Base-by-base conservation (phyloP, 177 flowering plant genomes). In the Vitis hybrid region DNA sequence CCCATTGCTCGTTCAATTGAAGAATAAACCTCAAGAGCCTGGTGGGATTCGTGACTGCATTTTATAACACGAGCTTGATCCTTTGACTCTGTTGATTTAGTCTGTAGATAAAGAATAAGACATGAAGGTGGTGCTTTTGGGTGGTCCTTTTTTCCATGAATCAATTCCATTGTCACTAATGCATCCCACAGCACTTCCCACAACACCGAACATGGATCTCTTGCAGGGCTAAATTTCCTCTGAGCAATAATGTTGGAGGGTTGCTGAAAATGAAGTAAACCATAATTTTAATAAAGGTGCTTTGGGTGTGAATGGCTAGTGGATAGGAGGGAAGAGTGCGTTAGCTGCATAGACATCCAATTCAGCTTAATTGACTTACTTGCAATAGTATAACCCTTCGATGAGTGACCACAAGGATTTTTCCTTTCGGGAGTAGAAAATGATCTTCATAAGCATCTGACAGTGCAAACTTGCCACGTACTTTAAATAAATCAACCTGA, bases 401-500 rank as follows among this genome's bases (percentile, higher is more conserved):
- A 77, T 96, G 99, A 56, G 99, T 96, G 68, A 96, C 83, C 59
- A 87, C 60, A 51, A 91, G 75, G 26, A 92, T 82, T 78, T 86
- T 90, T 62, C 94, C 97, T 72, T 93, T 90, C 5, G 91, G 97
- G 53, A 96, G 98, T 65, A 85, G 55, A 73, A 93, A 96, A 67
- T 96, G 99, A 73, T 89, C 88, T 86, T 93, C 98, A 78, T 93
- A 96, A 19, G 99, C 95, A 87, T 96, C 99, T 52, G 99, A 81
- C 60, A 96, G 75, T 55, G 98, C 98, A 84, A 96, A 96, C 81
- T 96, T 96, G 52, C 93, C 99, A 62, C 99, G 91, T 11, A 92
- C 97, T 84, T 90, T 93, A 74, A 96, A 93, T 20, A 96, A 85
- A 80, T 96, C 99, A 67, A 93, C 99, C 84, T 93, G 98, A 70